Conservation (phyloP, 805 yeast genomes). For the Yamadazyma kitorensis region DNA sequence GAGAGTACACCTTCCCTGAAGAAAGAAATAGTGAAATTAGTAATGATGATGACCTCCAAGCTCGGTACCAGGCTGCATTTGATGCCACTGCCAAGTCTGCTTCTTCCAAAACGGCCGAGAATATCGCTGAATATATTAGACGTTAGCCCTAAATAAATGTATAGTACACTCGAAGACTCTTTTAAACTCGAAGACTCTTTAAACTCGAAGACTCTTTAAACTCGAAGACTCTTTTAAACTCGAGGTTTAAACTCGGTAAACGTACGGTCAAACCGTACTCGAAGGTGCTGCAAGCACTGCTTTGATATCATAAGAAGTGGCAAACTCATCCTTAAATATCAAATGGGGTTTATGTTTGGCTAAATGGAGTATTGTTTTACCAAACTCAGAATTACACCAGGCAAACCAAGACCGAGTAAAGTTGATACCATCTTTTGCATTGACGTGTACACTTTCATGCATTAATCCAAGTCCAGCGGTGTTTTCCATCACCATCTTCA, state of each 20-base stretch:
- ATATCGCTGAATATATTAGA: constrained; percentile 64
- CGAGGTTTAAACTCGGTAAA: no score
- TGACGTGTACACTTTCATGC: constrained; percentile 79
- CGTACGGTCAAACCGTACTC: no score
- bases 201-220: no score
- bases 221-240: no score
- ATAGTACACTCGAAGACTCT: no score
- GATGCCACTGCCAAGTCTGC: constrained; percentile 60
- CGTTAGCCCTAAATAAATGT: constrained; percentile 15
- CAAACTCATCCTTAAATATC: constrained; percentile 50
- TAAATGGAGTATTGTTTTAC: constrained; percentile 75
- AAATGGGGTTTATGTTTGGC: constrained; percentile 72
- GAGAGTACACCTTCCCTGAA: constrained; percentile 72
- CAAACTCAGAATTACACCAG: constrained; percentile 92
- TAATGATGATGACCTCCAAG: constrained; percentile 51
- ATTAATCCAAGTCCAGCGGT: constrained; percentile 78
- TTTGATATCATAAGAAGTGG: constrained; percentile 30
- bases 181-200: no score
- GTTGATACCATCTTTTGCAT: constrained; percentile 40
- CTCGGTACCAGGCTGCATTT: constrained; percentile 71
- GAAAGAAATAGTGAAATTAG: constrained; percentile 62
- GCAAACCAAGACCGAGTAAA: constrained; percentile 90
- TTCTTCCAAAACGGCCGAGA: constrained; percentile 66
- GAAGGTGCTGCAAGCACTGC: constrained; percentile 11
- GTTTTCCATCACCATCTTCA: constrained; percentile 51